These are phyloP conservation scores for Saccharum officinarum DNA, from an alignment of 176 grass and related monocot species.

Conservation along the genomic window DNA sequence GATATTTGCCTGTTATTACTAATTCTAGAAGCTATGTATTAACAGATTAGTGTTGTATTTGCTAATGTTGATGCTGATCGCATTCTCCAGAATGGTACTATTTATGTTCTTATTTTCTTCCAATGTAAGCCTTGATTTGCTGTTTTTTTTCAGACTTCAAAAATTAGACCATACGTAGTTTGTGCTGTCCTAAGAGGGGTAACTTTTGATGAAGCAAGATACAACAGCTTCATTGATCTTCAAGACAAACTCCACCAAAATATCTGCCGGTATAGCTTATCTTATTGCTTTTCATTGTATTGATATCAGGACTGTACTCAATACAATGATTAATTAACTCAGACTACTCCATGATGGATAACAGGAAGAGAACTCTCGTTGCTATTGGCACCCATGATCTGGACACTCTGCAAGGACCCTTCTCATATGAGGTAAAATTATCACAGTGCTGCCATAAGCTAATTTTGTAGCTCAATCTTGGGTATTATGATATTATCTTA, in stretches of 20 bases:
- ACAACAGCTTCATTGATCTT: constrained; percentile 98
- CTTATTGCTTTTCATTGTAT: constrained; percentile 17
- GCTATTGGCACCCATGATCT: constrained; percentile 99
- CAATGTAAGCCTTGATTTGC: background rate
- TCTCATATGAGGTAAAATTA: constrained; percentile 87
- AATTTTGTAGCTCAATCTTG: background rate
- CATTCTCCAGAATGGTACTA: constrained; percentile 5
- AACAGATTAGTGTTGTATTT: background rate
- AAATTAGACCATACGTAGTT: constrained; percentile 85
- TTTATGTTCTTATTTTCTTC: constrained; percentile 3
- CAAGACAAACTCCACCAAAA: constrained; percentile 99
- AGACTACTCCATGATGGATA: constrained; percentile 9
- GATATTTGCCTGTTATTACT: background rate
- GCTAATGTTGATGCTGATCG: background rate
- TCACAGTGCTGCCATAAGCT: background rate
- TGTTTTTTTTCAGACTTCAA: constrained; percentile 57
- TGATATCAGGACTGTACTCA: constrained; percentile 9
- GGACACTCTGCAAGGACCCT: constrained; percentile 76
- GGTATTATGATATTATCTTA: constrained; percentile 24
- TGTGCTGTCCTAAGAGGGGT: constrained; percentile 90
- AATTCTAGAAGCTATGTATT: background rate
- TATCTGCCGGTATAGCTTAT: constrained; percentile 80
- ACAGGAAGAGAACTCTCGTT: constrained; percentile 87
- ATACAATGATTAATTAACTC: constrained; percentile 25
- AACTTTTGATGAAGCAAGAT: constrained; percentile 87